Conservation (phyloP, 371 early-diverging fungal genomes). For the Nematocida major region DNA sequence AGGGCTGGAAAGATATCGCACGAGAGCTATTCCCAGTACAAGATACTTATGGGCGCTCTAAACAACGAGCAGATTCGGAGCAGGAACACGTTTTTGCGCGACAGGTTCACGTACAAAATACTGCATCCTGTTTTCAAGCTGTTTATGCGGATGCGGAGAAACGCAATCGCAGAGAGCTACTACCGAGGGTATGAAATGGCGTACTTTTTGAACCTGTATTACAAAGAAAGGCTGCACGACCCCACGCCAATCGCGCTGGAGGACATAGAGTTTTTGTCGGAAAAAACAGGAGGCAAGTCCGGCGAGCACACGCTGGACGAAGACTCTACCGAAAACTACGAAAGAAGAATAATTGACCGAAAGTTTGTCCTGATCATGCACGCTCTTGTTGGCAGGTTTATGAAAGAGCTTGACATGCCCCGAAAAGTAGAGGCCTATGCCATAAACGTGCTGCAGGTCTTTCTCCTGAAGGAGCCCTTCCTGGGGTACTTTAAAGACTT, state of each 20-base stretch:
- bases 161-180: conserved; percentile 3
- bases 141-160: conserved; percentile 6
- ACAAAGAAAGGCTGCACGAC: neutral
- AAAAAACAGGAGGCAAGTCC: neutral
- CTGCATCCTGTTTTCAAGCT: conserved; percentile 29
- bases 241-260: neutral
- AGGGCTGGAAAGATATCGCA: neutral
- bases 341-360: conserved; percentile 27
- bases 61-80: neutral
- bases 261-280: conserved; percentile 29
- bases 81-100: neutral
- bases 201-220: conserved; percentile 42
- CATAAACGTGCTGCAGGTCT: conserved; percentile 6
- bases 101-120: neutral
- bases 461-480: conserved; percentile 14
- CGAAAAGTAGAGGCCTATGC: conserved; percentile 1
- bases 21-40: neutral
- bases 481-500: conserved; percentile 49
- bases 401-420: neutral
- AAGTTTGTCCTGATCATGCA: conserved; percentile 36
- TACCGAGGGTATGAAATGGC: conserved; percentile 33
- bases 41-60: conserved; percentile 4
- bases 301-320: neutral
- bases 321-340: neutral
- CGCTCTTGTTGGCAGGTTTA: neutral